Percentiles rank a stretch among this genome's conserved stretches.
Conservation (phyloP, 2,329 filamentous ascomycete genomes). For the Blumeria hordei region DNA sequence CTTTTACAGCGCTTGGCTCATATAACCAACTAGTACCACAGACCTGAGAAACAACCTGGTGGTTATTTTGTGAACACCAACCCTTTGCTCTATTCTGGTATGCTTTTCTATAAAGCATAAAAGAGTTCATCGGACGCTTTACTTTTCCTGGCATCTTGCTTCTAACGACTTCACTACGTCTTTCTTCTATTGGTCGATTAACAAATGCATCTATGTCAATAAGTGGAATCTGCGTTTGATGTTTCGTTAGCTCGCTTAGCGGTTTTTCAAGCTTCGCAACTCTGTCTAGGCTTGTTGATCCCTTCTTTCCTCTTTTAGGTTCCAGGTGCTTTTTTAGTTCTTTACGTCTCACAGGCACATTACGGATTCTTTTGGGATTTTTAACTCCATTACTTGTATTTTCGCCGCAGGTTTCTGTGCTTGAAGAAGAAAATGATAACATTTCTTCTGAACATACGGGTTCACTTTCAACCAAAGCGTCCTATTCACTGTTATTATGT, state of each 20-base stretch:
- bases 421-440: too few species aligned
- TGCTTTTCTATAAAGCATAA: slow-evolving; percentile 90
- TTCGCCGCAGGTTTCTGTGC: too few species aligned
- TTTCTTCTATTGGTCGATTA: slow-evolving; percentile 39
- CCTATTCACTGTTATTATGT: too few species aligned
- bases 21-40: slow-evolving; percentile 69
- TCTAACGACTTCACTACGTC: slow-evolving; percentile 42
- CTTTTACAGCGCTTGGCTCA: slow-evolving; percentile 48
- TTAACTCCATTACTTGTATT: too few species aligned
- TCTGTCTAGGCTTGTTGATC: not conserved
- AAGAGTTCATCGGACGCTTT: slow-evolving; percentile 87
- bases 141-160: slow-evolving; percentile 49
- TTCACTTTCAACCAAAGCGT: too few species aligned
- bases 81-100: slow-evolving; percentile 71
- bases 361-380: too few species aligned
- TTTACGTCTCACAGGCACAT: not conserved
- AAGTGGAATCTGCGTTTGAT: slow-evolving; percentile 35
- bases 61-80: slow-evolving; percentile 67
- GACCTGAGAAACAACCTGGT: slow-evolving; percentile 76
- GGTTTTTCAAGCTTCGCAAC: slow-evolving; percentile 31
- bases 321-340: slow-evolving; percentile 11
- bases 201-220: slow-evolving; percentile 65
- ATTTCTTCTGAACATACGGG: too few species aligned
- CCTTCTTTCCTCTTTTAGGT: slow-evolving; percentile 14
- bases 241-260: slow-evolving; percentile 44